Evolutionary conservation across 2,329 filamentous ascomycete genomes (phyloP), one percentile per base, ranked within the genome.

Genomic region (Pseudohalonectria lignicola): DNA sequence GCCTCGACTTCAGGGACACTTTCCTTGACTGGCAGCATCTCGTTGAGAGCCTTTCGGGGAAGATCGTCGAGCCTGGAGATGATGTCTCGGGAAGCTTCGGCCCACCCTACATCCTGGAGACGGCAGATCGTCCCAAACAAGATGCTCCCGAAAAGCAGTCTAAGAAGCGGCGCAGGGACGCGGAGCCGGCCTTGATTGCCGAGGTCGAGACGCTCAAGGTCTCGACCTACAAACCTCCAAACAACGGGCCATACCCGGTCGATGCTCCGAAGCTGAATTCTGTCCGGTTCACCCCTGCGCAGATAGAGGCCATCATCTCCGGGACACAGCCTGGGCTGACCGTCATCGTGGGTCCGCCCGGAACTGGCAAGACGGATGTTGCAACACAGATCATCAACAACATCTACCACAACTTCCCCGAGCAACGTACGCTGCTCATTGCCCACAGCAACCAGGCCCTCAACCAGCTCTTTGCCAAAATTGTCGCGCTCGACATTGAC

Each of bases 351-450:
- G 92, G 92, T 1, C 92, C 92, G 39, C 92, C 92, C 7, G 92
- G 92, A 39, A 98, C 92, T 6, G 92, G 93, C 45, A 98, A 98
- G 66, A 98, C 92, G n/a, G 92, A 98, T 60, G 92, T 98, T 38
- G 88, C 87, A 34, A 95, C 90, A 4, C 92, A 98, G 59, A 93
- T 96, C 55, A 98, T 98, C 62, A 95, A 86, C 65, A 95, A 96
- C 57, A 83, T 98, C 49, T 98, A 98, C 55, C 90, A 96, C 66
- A 94, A 96, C 61, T 98, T 95, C 55, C 88, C 92, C 7, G 71
- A 81, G 45, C 87, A 98, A 58, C 82, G 86, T 49, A 98, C 92
- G 1, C 66, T 98, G 15, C 75, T 98, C 30, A 78, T 98, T 45
- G 92, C 92, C 4, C 92, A 98, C 58, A 96, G 90, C 60, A 98